Evolutionary conservation across 257 asterid species (phyloP), one percentile per base, ranked within the genome.

Genomic region (Solanum chiquidenum): DNA sequence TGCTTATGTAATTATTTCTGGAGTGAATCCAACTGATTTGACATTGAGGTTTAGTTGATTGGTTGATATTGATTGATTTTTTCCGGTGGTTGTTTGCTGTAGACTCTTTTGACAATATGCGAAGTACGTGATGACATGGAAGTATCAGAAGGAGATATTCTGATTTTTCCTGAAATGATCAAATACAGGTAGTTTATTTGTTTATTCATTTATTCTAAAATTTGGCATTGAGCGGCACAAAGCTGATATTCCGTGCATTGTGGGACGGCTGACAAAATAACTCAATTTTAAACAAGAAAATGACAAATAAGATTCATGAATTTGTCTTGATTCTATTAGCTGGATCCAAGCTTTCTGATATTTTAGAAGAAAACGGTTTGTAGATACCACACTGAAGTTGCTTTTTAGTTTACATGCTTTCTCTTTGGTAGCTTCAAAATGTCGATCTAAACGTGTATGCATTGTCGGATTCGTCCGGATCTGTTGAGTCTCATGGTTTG

Each of bases 161-260:
- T 97, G 88, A 40, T 95, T 89, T 97, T 96, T 89, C 99, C 99
- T n/a, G 98, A 97, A 60, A 96, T 93, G 99, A 89, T 87, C 85
- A 87, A 93, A 84, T 96, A 90, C 94, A 96, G 99, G 99, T 96
- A 95, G 29, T 46, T 49, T 82, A 82, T 82, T 49, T 82, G 20
- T 16, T 82, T 49, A 52, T 82, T 82, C 44, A 29, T 82, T 82
- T 18, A 0, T 18, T 49, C 13, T 29, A 31, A 49, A 80, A 9
- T 44, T 80, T 49, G 29, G 69, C 85, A 31, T 49, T 9, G 42
- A 29, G 85, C 85, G 27, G 69, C 44, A 31, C 29, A 82, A 29
- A 46, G 85, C 69, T 82, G 69, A 82, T 49, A 29, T 49, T 80
- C 44, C 68, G 5, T 29, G 69, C 62, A 46, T 80, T 46, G 25